Percentiles rank a stretch among this genome's conserved stretches.
Evolutionary conservation across 345 rosid genomes (phyloP).

Genomic region (thale cress (Arabidopsis thaliana)): TAIR10.1 NC_003070.9:15977501-15978000

Average conservation of each 20-base stretch:
- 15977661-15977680: slow-evolving; percentile 91
- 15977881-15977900: slow-evolving; percentile 69
- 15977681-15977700: slow-evolving; percentile 88
- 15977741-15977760: slow-evolving; percentile 56
- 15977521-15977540: slow-evolving; percentile 84
- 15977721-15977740: slow-evolving; percentile 76
- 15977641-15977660: slow-evolving; percentile 81
- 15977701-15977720: slow-evolving; percentile 86
- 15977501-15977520: slow-evolving; percentile 91
- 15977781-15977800: slow-evolving; percentile 68
- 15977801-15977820: slow-evolving; percentile 83
- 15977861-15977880: slow-evolving; percentile 85
- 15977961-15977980: slow-evolving; percentile 84
- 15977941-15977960: slow-evolving; percentile 92
- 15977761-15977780: slow-evolving; percentile 77
- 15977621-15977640: slow-evolving; percentile 85
- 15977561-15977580: slow-evolving; percentile 80
- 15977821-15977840: slow-evolving; percentile 74
- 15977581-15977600: slow-evolving; percentile 89
- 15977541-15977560: slow-evolving; percentile 83
- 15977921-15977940: slow-evolving; percentile 75
- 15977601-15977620: slow-evolving; percentile 93
- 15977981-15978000: slow-evolving; percentile 96
- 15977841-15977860: slow-evolving; percentile 72
- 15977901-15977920: slow-evolving; percentile 89